Evolutionary conservation across 129 eudicot species (phyloP), one percentile per base, ranked within the genome.

Genomic region (Centella asiatica): DNA sequence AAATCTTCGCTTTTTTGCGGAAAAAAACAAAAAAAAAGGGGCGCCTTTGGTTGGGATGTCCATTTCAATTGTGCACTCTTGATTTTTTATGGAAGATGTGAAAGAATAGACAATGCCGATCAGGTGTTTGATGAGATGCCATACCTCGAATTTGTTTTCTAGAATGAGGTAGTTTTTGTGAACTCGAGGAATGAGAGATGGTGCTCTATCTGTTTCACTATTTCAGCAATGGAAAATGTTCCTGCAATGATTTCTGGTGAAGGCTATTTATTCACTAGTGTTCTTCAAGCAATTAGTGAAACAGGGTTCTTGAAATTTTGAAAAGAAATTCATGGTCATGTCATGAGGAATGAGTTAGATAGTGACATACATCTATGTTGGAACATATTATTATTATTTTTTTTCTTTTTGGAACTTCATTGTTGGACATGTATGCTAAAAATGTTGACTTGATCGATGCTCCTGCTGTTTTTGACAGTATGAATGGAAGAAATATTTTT

Each of bases 351-450:
- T 60, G 78, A 75, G 29, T 68, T 70, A 23, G 80, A 77, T n/a
- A 36, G 37, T 60, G 87, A 81, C 44, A 24, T 63, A 11, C 67
- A 68, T 59, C n/a, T n/a, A n/a, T n/a, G n/a, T n/a, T n/a, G n/a
- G n/a, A n/a, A n/a, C n/a, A n/a, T n/a, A n/a, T n/a, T n/a, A n/a
- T n/a, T n/a, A n/a, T n/a, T n/a, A n/a, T n/a, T n/a, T n/a, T n/a
- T n/a, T n/a, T n/a, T n/a, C n/a, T n/a, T n/a, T 67, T 81, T 19
- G 80, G 66, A 45, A 68, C 83, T 67, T 77, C 80, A 39, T 23
- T 81, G 59, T 37, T 77, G 48, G 83, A 81, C 62, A 81, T 81
- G 87, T 81, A 81, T 29, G 73, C 74, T 61, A 81, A 81, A 73
- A 73, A 60, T 23, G 66, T 64, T 40, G 60, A 70, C 57, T 40